Conservation (phyloP, 2,329 filamentous ascomycete genomes). For the Ilyonectria destructans region DNA sequence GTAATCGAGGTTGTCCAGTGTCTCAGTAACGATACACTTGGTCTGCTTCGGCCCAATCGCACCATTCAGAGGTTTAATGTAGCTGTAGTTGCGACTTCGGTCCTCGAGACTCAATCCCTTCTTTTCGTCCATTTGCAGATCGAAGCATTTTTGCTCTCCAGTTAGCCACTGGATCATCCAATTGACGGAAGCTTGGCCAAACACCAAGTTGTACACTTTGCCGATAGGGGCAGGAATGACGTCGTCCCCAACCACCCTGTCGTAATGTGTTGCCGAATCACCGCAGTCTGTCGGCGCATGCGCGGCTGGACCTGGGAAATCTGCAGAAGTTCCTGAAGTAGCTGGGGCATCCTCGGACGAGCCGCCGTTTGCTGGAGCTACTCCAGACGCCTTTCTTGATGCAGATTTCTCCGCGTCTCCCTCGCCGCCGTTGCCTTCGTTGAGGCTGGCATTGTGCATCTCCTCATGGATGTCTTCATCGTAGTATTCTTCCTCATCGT, state of each 20-base stretch:
- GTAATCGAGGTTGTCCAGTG: conserved; percentile 86
- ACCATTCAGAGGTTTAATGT: conserved; percentile 90
- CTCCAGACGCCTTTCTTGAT: conserved; percentile 81
- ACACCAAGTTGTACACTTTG: conserved; percentile 91
- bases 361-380: conserved; percentile 60
- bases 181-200: conserved; percentile 82
- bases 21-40: conserved; percentile 91
- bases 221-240: conserved; percentile 89
- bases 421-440: conserved; percentile 59
- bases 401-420: conserved; percentile 75
- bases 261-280: conserved; percentile 85
- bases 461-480: conserved; percentile 86
- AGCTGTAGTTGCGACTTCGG: conserved; percentile 83
- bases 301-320: conserved; percentile 88
- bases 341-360: conserved; percentile 65
- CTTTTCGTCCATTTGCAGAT: conserved; percentile 90
- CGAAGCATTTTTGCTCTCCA: conserved; percentile 89
- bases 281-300: conserved; percentile 91
- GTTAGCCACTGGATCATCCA: conserved; percentile 93
- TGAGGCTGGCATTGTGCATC: conserved; percentile 80
- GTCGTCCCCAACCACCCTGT: conserved; percentile 89
- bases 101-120: conserved; percentile 83
- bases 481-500: conserved; percentile 73
- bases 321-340: conserved; percentile 63
- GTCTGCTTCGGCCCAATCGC: conserved; percentile 94